These are phyloP conservation scores for Sarocladiaceae sp. DNA, from an alignment of 2,329 filamentous ascomycete species.

Conservation along the genomic window DNA sequence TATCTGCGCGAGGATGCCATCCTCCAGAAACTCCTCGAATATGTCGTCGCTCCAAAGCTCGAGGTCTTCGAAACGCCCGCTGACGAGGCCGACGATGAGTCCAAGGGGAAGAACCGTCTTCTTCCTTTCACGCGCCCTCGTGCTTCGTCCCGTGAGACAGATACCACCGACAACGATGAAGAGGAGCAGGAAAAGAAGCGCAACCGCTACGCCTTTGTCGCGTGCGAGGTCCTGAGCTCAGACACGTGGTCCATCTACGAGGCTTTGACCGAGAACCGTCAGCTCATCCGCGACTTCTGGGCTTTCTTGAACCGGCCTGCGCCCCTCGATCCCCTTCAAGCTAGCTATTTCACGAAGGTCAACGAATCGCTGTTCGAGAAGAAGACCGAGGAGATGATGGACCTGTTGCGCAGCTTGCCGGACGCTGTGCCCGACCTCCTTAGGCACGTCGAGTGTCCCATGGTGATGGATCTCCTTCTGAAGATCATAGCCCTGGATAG, in stretches of 20 bases:
- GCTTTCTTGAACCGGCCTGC: constrained; percentile 76
- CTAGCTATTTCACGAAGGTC: constrained; percentile 97
- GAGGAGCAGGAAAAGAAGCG: constrained; percentile 86
- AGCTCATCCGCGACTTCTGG: constrained; percentile 81
- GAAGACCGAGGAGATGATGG: constrained; percentile 96
- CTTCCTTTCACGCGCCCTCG: constrained; percentile 45
- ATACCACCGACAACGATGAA: constrained; percentile 42
- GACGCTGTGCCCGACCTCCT: constrained; percentile 79
- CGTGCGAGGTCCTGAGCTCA: constrained; percentile 87
- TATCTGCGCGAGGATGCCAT: constrained; percentile 84
- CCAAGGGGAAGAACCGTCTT: constrained; percentile 36
- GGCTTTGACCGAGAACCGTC: constrained; percentile 77
- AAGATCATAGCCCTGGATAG: constrained; percentile 97
- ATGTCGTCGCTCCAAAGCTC: constrained; percentile 76
- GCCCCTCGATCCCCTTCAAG: constrained; percentile 85
- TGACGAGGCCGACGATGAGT: constrained; percentile 44
- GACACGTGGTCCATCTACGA: constrained; percentile 97
- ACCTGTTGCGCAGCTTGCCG: constrained; percentile 77
- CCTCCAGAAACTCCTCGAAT: constrained; percentile 78
- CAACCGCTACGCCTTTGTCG: constrained; percentile 87
- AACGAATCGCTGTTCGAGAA: constrained; percentile 97
- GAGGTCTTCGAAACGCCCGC: constrained; percentile 47
- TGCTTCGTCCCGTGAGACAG: constrained; percentile 45
- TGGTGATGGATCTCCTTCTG: constrained; percentile 94
- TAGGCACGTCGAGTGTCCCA: constrained; percentile 90